Base-by-base conservation (phyloP, 2,329 filamentous ascomycete species). In the Ascosphaera pollenicola region DNA sequence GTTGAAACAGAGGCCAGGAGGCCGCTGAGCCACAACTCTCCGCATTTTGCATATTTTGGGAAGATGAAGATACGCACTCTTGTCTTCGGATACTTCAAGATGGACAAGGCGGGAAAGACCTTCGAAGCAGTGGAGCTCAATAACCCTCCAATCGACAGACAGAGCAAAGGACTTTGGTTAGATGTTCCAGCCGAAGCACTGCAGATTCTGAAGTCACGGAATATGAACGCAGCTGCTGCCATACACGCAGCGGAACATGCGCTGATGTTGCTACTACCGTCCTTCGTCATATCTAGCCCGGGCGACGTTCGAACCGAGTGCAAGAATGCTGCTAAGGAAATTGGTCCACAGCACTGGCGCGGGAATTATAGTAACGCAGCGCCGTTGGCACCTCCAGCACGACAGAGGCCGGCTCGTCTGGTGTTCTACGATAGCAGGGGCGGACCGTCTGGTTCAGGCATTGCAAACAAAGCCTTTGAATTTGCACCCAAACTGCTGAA, bases 351-450 rank as follows among this genome's bases (percentile, higher is more conserved):
- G 46, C 8, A 51, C 49, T 3, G 49, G 49, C 30, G 50, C 54
- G 37, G 49, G 51, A 17, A 31, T 8, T 34, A 32, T 24, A 35
- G 15, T 15, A 28, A 39, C 8, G 41, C 40, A 24, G 21, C 41
- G 24, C 57, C 56, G 1, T 56, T 57, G 2, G 45, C 52, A 17
- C 56, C 56, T 2, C 58, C 58, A 2, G 45, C 52, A 8, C 69
- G 85, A 21, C 93, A 93, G 58, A 68, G 89, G 3, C 89, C 87
- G 0, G 89, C 84, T 0, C 65, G 89, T 1, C 59, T 98, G 37
- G 93, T 83, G 0, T 93, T 98, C 51, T 98, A 95, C 57, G 89
- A 95, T 54, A 78, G 83, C 2, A 93, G 92, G 57, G 89, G 89
- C 6, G 87, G 87, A 0, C 69, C 78, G 0, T 70, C 72, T 35